These are phyloP conservation scores for Clavispora carvajalis DNA, from an alignment of 805 yeast genomes.

Conservation along the genomic window DNA sequence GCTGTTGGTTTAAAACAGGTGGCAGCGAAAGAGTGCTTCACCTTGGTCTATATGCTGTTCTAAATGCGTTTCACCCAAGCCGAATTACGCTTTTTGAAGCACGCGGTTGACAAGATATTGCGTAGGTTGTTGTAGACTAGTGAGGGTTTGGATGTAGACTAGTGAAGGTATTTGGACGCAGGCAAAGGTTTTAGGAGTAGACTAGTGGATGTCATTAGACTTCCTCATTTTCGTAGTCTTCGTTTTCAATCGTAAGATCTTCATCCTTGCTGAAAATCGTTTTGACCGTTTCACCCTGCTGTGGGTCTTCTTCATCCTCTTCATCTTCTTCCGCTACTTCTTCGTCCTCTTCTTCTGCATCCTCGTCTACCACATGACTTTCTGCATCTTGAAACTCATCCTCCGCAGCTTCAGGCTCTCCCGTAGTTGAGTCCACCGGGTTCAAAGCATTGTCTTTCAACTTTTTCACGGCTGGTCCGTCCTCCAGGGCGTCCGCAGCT, in stretches of 20 bases:
- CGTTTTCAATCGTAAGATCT: conserved; percentile 1
- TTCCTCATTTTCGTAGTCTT: conserved; percentile 10
- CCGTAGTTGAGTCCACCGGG: conserved; percentile 7
- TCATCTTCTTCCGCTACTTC: conserved; percentile 19
- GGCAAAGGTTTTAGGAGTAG: no score
- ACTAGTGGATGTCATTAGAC: no score
- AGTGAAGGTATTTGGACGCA: no score
- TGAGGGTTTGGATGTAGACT: no score
- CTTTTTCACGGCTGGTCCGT: conserved; percentile 17
- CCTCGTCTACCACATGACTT: conserved; percentile 9
- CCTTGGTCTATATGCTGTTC: no score
- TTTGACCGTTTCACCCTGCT: not conserved
- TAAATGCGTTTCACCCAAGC: no score
- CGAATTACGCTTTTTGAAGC: no score
- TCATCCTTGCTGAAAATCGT: not conserved
- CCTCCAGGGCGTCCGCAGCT: conserved; percentile 5
- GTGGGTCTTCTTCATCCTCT: conserved; percentile 3
- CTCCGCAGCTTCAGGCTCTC: conserved; percentile 11
- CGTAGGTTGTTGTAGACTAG: no score
- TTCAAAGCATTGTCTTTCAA: conserved; percentile 12
- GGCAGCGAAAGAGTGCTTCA: no score
- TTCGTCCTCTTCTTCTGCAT: conserved; percentile 11
- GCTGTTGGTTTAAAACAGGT: no score
- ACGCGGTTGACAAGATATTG: no score
- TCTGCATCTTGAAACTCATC: conserved; percentile 12